Evolutionary conservation across 768 basidiomycete species (phyloP).

Genomic region (Tremella fuciformis): DNA sequence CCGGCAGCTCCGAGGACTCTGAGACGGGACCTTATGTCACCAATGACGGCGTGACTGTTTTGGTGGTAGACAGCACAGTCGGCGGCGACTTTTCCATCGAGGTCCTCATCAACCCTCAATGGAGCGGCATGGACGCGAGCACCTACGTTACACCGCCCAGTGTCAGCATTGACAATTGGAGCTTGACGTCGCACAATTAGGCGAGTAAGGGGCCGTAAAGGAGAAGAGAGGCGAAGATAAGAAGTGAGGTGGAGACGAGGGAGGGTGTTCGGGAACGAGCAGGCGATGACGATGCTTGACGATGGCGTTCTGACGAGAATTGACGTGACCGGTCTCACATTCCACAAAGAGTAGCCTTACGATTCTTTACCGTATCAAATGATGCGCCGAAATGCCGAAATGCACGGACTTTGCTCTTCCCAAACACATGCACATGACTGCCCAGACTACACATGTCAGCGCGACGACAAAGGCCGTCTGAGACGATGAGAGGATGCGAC

Average conservation of each 20-base stretch:
- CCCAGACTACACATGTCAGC: too few relatives aligned
- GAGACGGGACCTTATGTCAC: conserved; percentile 43
- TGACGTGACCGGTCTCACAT: too few relatives aligned
- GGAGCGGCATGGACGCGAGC: conserved; percentile 58
- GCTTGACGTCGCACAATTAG: conserved; percentile 68
- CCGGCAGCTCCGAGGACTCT: conserved; percentile 49
- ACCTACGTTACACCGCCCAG: conserved; percentile 66
- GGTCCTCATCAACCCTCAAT: conserved; percentile 92
- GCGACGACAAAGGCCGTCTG: too few relatives aligned
- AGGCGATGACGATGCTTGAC: not conserved
- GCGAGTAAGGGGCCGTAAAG: too few relatives aligned
- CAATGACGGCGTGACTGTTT: conserved; percentile 75
- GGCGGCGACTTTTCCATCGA: conserved; percentile 74
- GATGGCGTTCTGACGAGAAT: not conserved
- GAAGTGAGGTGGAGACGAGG: not conserved
- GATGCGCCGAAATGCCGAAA: too few relatives aligned
- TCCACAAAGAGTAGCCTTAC: too few relatives aligned
- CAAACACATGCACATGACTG: too few relatives aligned
- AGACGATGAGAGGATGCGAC: too few relatives aligned
- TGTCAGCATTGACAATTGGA: conserved; percentile 73
- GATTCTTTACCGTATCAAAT: too few relatives aligned
- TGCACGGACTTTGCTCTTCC: too few relatives aligned
- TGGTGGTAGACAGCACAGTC: conserved; percentile 64
- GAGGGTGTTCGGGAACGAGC: not conserved
- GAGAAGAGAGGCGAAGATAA: too few relatives aligned